These are phyloP conservation scores for Lodderomyces beijingensis DNA, from an alignment of 1,139 yeast species.

Conservation along the genomic window DNA sequence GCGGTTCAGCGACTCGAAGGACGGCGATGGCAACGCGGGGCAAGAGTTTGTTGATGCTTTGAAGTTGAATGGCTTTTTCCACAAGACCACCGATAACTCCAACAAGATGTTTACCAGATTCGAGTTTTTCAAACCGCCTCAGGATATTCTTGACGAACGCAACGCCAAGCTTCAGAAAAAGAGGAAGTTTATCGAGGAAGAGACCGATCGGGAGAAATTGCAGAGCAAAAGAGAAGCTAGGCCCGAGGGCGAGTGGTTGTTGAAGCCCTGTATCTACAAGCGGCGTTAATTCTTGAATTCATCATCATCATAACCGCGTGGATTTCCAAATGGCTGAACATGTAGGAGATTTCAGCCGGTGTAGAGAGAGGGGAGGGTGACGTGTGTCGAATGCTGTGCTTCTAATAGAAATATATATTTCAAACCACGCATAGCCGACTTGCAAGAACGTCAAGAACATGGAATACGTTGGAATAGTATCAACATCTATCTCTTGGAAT, in stretches of 20 bases:
- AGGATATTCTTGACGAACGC: slow-evolving; percentile 63
- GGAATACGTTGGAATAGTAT: no score
- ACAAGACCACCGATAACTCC: slow-evolving; percentile 77
- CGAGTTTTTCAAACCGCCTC: slow-evolving; percentile 86
- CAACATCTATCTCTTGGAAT: no score
- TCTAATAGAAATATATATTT: no score
- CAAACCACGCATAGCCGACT: no score
- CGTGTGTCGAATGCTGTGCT: no score
- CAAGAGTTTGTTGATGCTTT: slow-evolving; percentile 75
- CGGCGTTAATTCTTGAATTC: no score
- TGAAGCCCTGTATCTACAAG: slow-evolving; percentile 94
- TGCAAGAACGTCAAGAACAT: no score
- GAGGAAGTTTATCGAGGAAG: slow-evolving; percentile 69
- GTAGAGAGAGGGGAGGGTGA: no score
- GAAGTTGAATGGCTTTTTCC: slow-evolving; percentile 78
- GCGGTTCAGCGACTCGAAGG: slow-evolving; percentile 59
- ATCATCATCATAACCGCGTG: no score
- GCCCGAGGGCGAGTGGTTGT: slow-evolving; percentile 83
- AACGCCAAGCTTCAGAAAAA: slow-evolving; percentile 59
- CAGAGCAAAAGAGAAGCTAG: slow-evolving; percentile 49
- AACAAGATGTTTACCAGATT: slow-evolving; percentile 94
- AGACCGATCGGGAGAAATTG: slow-evolving; percentile 55
- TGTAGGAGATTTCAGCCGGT: no score
- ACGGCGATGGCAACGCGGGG: slow-evolving; percentile 41
- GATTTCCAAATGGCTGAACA: no score